Percentiles rank a stretch among this genome's conserved stretches.
phyloP scores from a whole-genome alignment of 306 rosid species.

The Pachyrhizus erosus region DNA sequence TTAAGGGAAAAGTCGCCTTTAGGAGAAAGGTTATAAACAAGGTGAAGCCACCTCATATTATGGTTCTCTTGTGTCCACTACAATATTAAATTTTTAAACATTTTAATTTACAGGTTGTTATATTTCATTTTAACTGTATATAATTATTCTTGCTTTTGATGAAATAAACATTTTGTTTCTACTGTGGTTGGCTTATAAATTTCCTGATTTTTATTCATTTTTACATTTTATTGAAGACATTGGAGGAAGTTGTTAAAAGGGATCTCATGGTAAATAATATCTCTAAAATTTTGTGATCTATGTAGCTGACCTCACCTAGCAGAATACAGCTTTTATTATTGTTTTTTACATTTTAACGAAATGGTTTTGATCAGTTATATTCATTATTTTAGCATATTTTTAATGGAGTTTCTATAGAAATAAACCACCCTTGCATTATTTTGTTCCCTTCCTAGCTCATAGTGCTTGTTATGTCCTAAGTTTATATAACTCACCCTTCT shows the following conservation, averaged over 20 bases:
- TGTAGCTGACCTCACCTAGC: too few species aligned
- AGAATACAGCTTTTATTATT: too few species aligned
- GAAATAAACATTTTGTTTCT: not conserved
- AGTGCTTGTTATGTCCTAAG: not conserved
- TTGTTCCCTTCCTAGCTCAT: not conserved
- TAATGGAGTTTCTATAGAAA: not conserved
- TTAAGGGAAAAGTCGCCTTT: not conserved
- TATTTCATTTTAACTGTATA: not conserved
- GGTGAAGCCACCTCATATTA: not conserved
- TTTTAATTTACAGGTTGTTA: too few species aligned
- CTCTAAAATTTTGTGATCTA: too few species aligned
- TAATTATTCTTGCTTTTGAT: too few species aligned
- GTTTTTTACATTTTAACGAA: not conserved
- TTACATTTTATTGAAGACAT: not conserved
- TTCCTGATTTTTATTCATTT: not conserved
- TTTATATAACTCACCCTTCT: not conserved
- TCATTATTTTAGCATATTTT: not conserved
- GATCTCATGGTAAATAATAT: not conserved
- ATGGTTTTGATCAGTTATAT: not conserved
- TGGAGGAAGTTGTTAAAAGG: not conserved
- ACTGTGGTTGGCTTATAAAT: not conserved
- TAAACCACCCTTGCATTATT: not conserved
- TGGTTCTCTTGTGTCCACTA: not conserved
- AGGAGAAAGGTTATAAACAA: not conserved
- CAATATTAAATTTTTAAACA: not conserved